phyloP scores from a whole-genome alignment of 2,329 filamentous ascomycete genomes.

The Pyricularia grisea region DNA sequence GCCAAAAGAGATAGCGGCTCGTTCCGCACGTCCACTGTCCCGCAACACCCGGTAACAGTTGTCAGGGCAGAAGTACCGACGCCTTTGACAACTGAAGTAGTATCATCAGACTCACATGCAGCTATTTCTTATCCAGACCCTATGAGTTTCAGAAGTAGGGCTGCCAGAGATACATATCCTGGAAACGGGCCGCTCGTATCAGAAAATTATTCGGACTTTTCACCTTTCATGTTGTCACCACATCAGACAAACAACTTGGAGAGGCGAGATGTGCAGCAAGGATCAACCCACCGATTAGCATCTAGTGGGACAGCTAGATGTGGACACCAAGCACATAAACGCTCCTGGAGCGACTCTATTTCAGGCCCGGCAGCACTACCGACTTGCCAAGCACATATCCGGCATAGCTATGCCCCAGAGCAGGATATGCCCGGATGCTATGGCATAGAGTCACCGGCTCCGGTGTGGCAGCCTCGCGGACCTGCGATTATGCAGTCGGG shows the following conservation, averaged over 20 bases:
- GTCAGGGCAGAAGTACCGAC: background rate
- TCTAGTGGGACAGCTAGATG: background rate
- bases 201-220: background rate
- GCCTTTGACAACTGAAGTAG: background rate
- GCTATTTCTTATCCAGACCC: background rate
- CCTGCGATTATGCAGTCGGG: background rate
- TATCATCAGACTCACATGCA: background rate
- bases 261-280: background rate
- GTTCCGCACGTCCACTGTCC: background rate
- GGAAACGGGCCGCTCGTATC: background rate
- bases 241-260: background rate
- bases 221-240: background rate
- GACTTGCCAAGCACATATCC: background rate
- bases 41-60: background rate
- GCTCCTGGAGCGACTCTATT: background rate
- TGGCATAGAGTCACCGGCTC: background rate
- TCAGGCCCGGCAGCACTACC: too few relatives aligned
- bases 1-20: background rate
- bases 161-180: background rate
- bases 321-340: background rate
- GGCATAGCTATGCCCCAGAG: background rate
- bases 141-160: background rate
- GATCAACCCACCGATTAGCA: background rate
- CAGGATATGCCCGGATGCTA: too few relatives aligned
- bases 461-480: background rate